Conservation (phyloP, 495 filamentous ascomycete species). For the Eremomyces bilateralis region DNA sequence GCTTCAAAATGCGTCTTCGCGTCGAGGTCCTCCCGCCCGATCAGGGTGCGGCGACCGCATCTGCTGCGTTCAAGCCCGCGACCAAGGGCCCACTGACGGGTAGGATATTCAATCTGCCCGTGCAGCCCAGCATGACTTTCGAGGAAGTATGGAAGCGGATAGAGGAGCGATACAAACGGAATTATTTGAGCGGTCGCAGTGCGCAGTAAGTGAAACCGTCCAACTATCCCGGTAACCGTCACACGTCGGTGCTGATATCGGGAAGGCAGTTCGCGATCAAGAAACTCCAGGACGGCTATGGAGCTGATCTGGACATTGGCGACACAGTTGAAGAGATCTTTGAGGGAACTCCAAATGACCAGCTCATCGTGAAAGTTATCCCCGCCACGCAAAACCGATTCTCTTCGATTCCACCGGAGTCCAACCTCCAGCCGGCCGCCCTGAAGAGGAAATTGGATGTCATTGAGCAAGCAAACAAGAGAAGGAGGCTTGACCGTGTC, state of each 20-base stretch:
- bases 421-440: too few relatives aligned
- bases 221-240: not conserved
- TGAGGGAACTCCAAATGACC: too few relatives aligned
- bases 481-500: too few relatives aligned
- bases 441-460: too few relatives aligned
- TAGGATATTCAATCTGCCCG: slow-evolving; percentile 7
- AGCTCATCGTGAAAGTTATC: too few relatives aligned
- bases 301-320: slow-evolving; percentile 11
- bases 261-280: slow-evolving; percentile 11
- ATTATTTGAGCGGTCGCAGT: slow-evolving; percentile 8
- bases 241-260: slow-evolving; percentile 8
- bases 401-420: too few relatives aligned
- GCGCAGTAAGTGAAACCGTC: slow-evolving; percentile 5
- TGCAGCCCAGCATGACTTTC: slow-evolving; percentile 9
- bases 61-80: too few relatives aligned
- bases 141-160: slow-evolving; percentile 9
- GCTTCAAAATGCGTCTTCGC: not conserved
- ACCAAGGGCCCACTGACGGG: not conserved
- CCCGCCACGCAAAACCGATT: too few relatives aligned
- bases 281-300: slow-evolving; percentile 11
- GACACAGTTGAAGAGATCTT: slow-evolving; percentile 14
- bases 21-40: not conserved
- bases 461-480: too few relatives aligned
- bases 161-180: slow-evolving; percentile 11
- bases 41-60: too few relatives aligned